Evolutionary conservation across 495 filamentous ascomycete species (phyloP).

Genomic region (Letharia columbiana): DNA sequence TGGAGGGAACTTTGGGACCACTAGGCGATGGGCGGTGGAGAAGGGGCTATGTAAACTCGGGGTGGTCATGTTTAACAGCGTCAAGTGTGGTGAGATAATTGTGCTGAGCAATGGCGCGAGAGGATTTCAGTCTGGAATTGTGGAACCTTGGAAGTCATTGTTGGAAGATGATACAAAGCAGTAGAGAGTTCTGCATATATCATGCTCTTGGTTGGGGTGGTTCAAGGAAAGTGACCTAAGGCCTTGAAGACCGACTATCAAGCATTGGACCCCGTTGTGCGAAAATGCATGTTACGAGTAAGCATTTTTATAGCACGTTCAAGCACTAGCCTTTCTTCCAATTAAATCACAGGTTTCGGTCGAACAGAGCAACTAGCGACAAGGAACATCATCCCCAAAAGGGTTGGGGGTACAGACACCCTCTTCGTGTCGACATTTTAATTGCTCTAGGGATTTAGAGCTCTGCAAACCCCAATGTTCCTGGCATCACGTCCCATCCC

Average conservation of each 20-base stretch:
- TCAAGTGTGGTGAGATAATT: constrained; percentile 65
- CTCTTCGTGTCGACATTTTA: neutral
- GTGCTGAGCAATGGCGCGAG: constrained; percentile 83
- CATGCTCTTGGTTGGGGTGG: neutral
- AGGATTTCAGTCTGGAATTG: constrained; percentile 53
- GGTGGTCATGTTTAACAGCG: constrained; percentile 41
- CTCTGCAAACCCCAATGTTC: neutral
- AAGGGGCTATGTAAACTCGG: constrained; percentile 55
- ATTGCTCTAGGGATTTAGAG: neutral
- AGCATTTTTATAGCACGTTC: neutral
- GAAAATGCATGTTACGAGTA: neutral
- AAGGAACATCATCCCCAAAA: neutral
- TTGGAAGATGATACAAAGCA: neutral
- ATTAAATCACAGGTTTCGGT: neutral
- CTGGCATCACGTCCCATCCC: neutral
- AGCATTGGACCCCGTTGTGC: neutral
- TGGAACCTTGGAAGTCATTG: constrained; percentile 19
- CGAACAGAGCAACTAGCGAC: neutral
- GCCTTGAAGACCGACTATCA: neutral
- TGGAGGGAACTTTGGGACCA: constrained; percentile 78
- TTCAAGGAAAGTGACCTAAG: neutral
- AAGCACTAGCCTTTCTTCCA: neutral
- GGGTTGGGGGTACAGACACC: neutral
- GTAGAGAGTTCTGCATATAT: neutral
- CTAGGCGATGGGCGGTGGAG: constrained; percentile 68